Base-by-base conservation (phyloP, 805 yeast species). In the Dipodascopsis tothii region DNA sequence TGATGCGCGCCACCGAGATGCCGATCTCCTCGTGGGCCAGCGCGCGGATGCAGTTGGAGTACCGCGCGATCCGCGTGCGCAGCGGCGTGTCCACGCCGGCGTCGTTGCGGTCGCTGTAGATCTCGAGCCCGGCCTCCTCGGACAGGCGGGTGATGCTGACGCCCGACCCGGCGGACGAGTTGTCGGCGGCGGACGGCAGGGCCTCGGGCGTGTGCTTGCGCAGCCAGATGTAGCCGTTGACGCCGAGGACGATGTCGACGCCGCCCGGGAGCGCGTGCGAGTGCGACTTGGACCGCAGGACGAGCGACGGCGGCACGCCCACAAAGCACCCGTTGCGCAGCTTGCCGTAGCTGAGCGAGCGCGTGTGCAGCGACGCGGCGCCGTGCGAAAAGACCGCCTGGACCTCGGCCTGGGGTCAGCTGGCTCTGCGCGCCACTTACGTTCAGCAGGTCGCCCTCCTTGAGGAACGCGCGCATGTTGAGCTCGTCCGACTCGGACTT, bases 331-430 rank as follows among this genome's bases (percentile, higher is more conserved):
- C 99, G 61, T 92, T 87, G 62, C 96, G 77, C 50, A 92, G 70
- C 62, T 92, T 92, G 14, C 99, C 99, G 61, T 92, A 92, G 60
- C 88, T 85, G 51, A 94, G 70, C 0, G 97, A 90, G 62, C 99
- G 77, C 1, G 98, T 92, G 63, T 92, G 99, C 48, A 92, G 67
- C 1, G 95, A 81, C 0, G 96, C 96, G 51, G 86, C 76, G 18
- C 98, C 98, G 62, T 87, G 95, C 53, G 77, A 78, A 62, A 76
- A 90, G 33, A 88, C 69, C 14, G 84, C 79, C 66, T 94, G 98
- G 16, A 92, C 95, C 64, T 92, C 99, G 35, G 96, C 55, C 50
- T 46, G 17, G n/a, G 9, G n/a, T n/a, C n/a, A n/a, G n/a, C n/a
- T n/a, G n/a, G n/a, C n/a, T n/a, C n/a, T n/a, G n/a, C n/a, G n/a